Conservation (phyloP, 2,329 filamentous ascomycete species). For the Phaeoacremonium minimum region DNA sequence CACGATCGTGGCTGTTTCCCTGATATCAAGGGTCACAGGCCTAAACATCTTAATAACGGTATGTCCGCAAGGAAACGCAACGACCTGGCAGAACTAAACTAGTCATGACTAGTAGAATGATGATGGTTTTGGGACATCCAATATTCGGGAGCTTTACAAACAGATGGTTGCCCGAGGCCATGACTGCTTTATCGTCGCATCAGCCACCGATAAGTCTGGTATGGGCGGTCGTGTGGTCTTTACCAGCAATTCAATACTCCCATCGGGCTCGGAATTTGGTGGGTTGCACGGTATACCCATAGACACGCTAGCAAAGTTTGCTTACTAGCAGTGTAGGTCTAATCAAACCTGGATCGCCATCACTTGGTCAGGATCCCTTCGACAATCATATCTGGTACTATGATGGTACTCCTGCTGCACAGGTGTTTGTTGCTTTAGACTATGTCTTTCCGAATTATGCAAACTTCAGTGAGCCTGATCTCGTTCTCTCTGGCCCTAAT, state of each 20-base stretch:
- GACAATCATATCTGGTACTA: slow-evolving; percentile 56
- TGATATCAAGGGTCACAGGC: too few relatives aligned
- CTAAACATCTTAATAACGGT: too few relatives aligned
- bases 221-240: slow-evolving; percentile 39
- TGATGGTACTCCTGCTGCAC: slow-evolving; percentile 52
- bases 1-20: too few relatives aligned
- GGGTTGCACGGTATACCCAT: not conserved
- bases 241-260: slow-evolving; percentile 33
- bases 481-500: slow-evolving; percentile 52
- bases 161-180: slow-evolving; percentile 51
- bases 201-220: slow-evolving; percentile 37
- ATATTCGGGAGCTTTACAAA: slow-evolving; percentile 32
- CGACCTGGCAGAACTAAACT: too few relatives aligned
- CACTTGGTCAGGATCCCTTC: slow-evolving; percentile 43
- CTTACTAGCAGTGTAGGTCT: slow-evolving; percentile 22
- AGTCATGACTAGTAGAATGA: slow-evolving; percentile 19
- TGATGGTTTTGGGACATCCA: slow-evolving; percentile 34
- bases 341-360: slow-evolving; percentile 38
- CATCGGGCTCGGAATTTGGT: slow-evolving; percentile 29
- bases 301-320: too few relatives aligned
- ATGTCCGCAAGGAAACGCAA: too few relatives aligned
- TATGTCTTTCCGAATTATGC: slow-evolving; percentile 46
- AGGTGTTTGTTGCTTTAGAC: slow-evolving; percentile 51
- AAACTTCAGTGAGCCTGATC: slow-evolving; percentile 43
- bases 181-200: slow-evolving; percentile 45